These are phyloP conservation scores for Backusella psychrophila DNA, from an alignment of 192 early-diverging fungal species.

Conservation along the genomic window DNA sequence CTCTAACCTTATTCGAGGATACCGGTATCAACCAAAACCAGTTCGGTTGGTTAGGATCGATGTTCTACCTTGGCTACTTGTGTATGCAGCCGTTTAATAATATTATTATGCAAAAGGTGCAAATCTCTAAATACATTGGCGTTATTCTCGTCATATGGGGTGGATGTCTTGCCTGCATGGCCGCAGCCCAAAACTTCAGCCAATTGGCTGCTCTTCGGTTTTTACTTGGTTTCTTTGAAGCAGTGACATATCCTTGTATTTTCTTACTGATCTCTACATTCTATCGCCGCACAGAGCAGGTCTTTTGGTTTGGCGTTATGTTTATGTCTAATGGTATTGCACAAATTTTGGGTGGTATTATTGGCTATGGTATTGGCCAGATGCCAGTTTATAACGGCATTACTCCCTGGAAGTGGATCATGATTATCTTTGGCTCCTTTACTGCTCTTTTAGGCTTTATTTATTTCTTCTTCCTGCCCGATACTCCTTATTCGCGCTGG, in stretches of 20 bases:
- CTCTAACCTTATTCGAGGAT: slow-evolving; percentile 1
- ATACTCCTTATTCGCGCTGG: slow-evolving; percentile 12
- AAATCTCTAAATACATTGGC: slow-evolving; percentile 1
- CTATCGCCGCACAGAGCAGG: slow-evolving; percentile 18
- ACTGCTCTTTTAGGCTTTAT: slow-evolving; percentile 6
- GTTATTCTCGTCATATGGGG: slow-evolving; percentile 17
- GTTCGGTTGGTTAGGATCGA: slow-evolving; percentile 10
- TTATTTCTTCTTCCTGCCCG: slow-evolving; percentile 21
- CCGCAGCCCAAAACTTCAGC: slow-evolving; percentile 6
- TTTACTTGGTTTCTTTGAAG: slow-evolving; percentile 29
- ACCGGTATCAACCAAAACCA: neutral
- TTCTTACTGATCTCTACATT: slow-evolving; percentile 17
- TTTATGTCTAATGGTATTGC: slow-evolving; percentile 20
- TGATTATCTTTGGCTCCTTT: slow-evolving; percentile 24
- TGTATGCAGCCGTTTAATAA: neutral
- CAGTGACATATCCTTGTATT: slow-evolving; percentile 6
- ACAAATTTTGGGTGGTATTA: slow-evolving; percentile 14
- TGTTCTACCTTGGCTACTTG: slow-evolving; percentile 28
- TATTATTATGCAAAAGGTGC: neutral
- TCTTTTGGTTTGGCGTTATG: slow-evolving; percentile 12
- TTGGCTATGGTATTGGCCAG: slow-evolving; percentile 17
- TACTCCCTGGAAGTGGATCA: slow-evolving; percentile 21
- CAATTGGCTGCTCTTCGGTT: slow-evolving; percentile 9
- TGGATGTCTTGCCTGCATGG: slow-evolving; percentile 6
- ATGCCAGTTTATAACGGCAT: neutral